These are phyloP conservation scores for Pseudocohnilembus persalinus DNA, from an alignment of 169 alveolate genomes.

Conservation along the genomic window DNA sequence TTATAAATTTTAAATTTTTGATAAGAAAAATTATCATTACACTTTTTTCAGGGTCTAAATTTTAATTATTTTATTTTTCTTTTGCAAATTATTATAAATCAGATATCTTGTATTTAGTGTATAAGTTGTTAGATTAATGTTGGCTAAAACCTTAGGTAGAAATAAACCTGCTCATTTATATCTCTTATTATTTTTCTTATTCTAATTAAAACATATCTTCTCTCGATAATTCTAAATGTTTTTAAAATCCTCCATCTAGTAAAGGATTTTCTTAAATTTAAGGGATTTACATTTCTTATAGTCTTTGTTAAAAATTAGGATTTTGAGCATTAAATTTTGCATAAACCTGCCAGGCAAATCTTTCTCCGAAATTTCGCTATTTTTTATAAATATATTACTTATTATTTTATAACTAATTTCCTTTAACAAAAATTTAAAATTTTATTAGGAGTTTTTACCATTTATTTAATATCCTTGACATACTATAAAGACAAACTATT, in stretches of 20 bases:
- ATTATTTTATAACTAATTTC: too few species aligned
- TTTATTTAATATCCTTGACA: neutral
- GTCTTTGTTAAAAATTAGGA: neutral
- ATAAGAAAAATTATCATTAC: too few species aligned
- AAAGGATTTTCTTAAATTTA: neutral
- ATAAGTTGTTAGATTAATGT: too few species aligned
- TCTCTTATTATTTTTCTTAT: neutral
- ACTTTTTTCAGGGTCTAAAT: too few species aligned
- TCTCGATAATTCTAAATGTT: neutral
- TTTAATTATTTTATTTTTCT: too few species aligned
- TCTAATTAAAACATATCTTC: neutral
- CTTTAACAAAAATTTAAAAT: too few species aligned
- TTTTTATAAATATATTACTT: too few species aligned
- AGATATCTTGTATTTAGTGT: too few species aligned
- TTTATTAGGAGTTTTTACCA: too few species aligned
- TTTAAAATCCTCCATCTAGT: neutral
- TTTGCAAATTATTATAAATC: too few species aligned
- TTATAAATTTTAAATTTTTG: too few species aligned
- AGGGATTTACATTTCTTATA: neutral
- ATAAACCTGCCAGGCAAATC: neutral
- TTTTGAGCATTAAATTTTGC: neutral
- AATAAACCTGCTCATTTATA: neutral
- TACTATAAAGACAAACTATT: neutral
- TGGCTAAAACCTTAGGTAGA: neutral
- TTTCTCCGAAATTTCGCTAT: neutral